Base-by-base conservation (phyloP, 495 filamentous ascomycete species). In the Hypoxylon crocopeplum region DNA sequence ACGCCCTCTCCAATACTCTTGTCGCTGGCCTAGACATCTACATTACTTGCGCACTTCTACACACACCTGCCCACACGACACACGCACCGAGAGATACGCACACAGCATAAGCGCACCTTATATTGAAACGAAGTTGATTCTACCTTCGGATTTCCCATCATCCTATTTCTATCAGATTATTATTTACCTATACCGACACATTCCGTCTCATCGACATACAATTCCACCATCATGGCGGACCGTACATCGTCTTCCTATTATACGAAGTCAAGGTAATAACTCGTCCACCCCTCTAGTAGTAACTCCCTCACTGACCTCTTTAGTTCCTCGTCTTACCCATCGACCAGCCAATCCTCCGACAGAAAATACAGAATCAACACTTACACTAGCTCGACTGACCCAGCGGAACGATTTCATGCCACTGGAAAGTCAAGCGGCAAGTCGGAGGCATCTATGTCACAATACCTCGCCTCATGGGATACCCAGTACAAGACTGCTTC, bases 341-440 rank as follows among this genome's bases (percentile, higher is more conserved):
- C 32, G 1, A 39, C 36, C 8, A 7, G 25, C 1, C 37, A 17
- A 16, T 7, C 1, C 6, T 36, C 42, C 5, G 30, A 38, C 17
- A 39, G 42, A 3, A 21, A 15, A 36, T 34, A 48, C 32, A 55
- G 11, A 21, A 11, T 29, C 19, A 19, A 15, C 6, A 3, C 1
- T 10, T 56, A 25, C 34, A 16, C 5, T 8, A 33, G 16, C 21
- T 20, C 40, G 32, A 39, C 1, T 8, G 56, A 65, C 4, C 13
- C 17, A 7, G 12, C 22, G 11, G 49, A 60, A 15, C 54, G 27
- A 25, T 65, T 60, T 13, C 52, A 54, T 7, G 50, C 32, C 11
- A 65, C 62, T 15, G 62, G 62, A 1, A 17, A 51, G n/a, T 16
- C 56, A 12, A 56, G 24, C 40, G 15, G 25, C 16, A 60, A 21